Conservation (phyloP, 148 eudicot genomes). For the Chenopodium berlandieri region DNA sequence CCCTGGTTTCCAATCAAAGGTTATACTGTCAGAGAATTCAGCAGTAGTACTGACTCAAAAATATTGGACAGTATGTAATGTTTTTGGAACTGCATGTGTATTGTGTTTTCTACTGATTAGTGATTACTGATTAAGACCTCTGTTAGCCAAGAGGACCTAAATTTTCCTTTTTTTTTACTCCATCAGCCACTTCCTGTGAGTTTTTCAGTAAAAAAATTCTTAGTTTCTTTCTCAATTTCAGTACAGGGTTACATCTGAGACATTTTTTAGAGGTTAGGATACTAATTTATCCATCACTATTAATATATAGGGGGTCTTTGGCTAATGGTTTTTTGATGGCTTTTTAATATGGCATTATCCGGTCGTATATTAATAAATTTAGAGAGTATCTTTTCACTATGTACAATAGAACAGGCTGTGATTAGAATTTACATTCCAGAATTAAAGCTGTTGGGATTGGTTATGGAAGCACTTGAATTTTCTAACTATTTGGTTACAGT, state of each 20-base stretch:
- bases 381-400: too few relatives aligned
- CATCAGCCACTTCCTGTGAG: neutral
- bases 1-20: constrained; percentile 46
- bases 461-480: neutral
- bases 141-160: neutral
- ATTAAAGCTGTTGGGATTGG: neutral
- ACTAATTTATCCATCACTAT: too few relatives aligned
- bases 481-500: neutral
- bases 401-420: too few relatives aligned
- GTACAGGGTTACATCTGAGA: too few relatives aligned
- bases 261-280: too few relatives aligned
- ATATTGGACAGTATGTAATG: neutral
- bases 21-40: constrained; percentile 2
- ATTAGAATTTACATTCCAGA: neutral
- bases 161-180: neutral
- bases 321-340: too few relatives aligned
- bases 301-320: too few relatives aligned
- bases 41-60: too few relatives aligned
- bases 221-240: too few relatives aligned
- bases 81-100: neutral
- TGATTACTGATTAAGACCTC: neutral
- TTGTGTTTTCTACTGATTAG: neutral
- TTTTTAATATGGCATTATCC: too few relatives aligned
- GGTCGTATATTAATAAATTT: too few relatives aligned
- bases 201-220: neutral